Base-by-base conservation (phyloP, 768 basidiomycete species). In the Podaxis carcinomalis region DNA sequence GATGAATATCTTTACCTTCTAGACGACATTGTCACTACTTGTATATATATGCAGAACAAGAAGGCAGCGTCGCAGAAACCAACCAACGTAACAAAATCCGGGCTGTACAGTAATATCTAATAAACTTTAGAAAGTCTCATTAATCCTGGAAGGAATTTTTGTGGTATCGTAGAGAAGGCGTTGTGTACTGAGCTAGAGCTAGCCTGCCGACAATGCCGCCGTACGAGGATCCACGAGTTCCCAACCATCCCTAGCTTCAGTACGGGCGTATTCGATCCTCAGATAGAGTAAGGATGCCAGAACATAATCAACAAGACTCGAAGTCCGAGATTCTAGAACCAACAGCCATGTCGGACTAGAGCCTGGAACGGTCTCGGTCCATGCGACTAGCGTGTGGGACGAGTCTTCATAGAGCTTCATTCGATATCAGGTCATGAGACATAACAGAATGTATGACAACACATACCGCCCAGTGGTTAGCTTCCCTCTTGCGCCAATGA, bases 231-330 rank as follows among this genome's bases (percentile, higher is more conserved):
- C 40, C 28, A 53, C 28, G 10, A n/a, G 13, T 1, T 35, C 51
- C 42, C 51, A 44, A 7, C n/a, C 59, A 11, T 53, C 51, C 2
- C 9, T 19, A 5, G 16, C 14, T 27, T 36, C 42, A 19, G 42
- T 44, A 5, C 42, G 42, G 16, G 5, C n/a, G 10, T 28, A n/a
- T 10, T 52, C 39, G 2, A 19, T 39, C 23, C 47, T 60, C 40
- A 52, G n/a, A 21, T 60, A 60, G 32, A 60, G 53, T 3, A 60
- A 46, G 14, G 59, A 51, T 28, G 40, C 59, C 40, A 60, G 32
- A 13, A 60, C 21, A 44, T 60, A 60, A 10, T 60, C 59, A 37
- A 54, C 4, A 10, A 54, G 13, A 5, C 13, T 42, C n/a, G 23
- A 27, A 4, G 51, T 28, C 16, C 21, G 39, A n/a, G 7, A 16